Evolutionary conservation across 352 stramenopile species (phyloP).

Genomic region (Hyaloperonospora brassicae): DNA sequence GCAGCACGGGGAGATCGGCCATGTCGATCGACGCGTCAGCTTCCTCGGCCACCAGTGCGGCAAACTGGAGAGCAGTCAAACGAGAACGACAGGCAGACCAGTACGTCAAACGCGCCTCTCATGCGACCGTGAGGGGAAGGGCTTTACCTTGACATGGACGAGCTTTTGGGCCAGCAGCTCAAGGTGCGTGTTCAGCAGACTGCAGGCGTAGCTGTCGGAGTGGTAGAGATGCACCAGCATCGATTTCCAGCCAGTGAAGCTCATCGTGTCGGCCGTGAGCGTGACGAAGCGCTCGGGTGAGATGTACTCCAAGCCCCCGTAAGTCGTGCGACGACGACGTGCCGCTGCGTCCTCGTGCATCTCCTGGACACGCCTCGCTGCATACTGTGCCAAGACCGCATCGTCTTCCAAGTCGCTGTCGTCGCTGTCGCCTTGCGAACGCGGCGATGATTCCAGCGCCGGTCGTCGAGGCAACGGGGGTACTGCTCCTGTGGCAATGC

Average conservation of each 20-base stretch:
- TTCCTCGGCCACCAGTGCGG: constrained; percentile 50
- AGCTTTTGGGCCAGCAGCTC: constrained; percentile 44
- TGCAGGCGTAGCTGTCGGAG: constrained; percentile 63
- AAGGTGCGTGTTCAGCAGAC: constrained; percentile 60
- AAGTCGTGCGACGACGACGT: constrained; percentile 24
- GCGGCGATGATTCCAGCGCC: neutral
- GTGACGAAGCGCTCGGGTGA: constrained; percentile 50
- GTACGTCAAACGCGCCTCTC: neutral
- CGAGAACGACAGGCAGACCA: neutral
- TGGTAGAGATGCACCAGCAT: constrained; percentile 63
- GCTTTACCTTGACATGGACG: constrained; percentile 49
- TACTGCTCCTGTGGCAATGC: constrained; percentile 53
- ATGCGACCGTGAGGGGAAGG: neutral
- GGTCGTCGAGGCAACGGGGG: constrained; percentile 7
- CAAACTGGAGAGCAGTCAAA: constrained; percentile 27
- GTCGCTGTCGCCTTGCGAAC: constrained; percentile 29
- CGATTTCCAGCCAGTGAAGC: constrained; percentile 7
- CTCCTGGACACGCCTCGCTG: constrained; percentile 51
- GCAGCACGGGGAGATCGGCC: constrained; percentile 53
- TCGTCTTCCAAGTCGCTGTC: constrained; percentile 46
- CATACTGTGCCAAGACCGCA: constrained; percentile 53
- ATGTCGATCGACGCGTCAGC: constrained; percentile 60
- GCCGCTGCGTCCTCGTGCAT: constrained; percentile 33
- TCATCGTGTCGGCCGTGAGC: constrained; percentile 19
- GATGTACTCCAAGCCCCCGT: constrained; percentile 52